Evolutionary conservation across 2,329 filamentous ascomycete species (phyloP).

Genomic region (Pestalotiopsis sp.): DNA sequence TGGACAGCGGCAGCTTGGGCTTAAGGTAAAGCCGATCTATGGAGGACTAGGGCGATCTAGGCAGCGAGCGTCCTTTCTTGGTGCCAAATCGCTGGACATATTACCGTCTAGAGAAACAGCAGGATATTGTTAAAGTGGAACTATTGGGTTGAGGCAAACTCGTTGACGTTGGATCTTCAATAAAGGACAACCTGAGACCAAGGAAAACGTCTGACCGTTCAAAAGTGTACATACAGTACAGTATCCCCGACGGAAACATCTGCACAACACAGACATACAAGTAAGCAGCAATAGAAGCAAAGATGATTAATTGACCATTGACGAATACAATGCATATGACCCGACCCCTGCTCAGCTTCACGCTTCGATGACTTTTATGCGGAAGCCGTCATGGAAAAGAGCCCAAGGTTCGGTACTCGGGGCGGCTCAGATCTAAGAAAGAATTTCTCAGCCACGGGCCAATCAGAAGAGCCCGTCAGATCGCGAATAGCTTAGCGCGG

Average conservation of each 20-base stretch:
- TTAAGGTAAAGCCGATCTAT: neutral
- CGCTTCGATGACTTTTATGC: neutral
- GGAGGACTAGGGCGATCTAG: neutral
- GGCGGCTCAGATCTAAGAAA: slow-evolving; percentile 8
- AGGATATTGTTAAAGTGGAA: neutral
- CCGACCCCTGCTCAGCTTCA: slow-evolving; percentile 8
- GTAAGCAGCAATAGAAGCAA: neutral
- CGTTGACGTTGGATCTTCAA: neutral
- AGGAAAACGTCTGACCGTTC: neutral
- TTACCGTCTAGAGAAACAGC: neutral
- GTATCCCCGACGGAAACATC: neutral
- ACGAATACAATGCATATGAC: neutral
- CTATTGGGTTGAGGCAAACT: neutral
- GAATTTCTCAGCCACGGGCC: slow-evolving; percentile 16
- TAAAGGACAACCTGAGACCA: neutral
- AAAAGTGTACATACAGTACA: neutral
- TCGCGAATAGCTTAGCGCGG: slow-evolving; percentile 33
- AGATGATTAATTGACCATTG: neutral
- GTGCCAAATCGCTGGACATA: neutral
- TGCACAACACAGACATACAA: neutral
- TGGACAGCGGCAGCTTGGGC: neutral
- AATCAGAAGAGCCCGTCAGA: slow-evolving; percentile 28
- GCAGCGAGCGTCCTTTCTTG: neutral
- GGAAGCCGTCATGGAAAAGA: slow-evolving; percentile 9
- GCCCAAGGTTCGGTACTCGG: slow-evolving; percentile 11